phyloP scores from a whole-genome alignment of 2,329 filamentous ascomycete genomes.

The Microsporum audouinii region DNA sequence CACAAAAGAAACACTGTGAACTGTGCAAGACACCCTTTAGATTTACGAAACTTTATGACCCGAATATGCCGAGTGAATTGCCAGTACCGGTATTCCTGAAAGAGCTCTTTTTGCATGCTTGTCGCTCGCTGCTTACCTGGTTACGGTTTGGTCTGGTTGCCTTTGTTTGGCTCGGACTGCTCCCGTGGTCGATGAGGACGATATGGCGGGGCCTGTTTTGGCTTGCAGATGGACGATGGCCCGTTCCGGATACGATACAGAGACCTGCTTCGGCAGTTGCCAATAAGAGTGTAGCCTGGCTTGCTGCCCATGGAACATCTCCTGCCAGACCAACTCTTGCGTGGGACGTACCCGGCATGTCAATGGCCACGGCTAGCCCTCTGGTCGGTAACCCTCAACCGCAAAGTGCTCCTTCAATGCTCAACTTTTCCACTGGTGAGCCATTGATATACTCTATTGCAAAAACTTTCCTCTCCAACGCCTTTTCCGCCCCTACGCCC shows the following conservation, averaged over 20 bases:
- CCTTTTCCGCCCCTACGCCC: constrained; percentile 23
- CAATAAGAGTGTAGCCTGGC: constrained; percentile 16
- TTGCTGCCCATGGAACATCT: constrained; percentile 22
- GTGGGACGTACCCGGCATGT: constrained; percentile 15
- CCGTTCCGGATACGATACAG: constrained; percentile 22
- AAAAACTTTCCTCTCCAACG: constrained; percentile 33
- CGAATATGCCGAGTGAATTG: constrained; percentile 77
- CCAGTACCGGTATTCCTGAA: constrained; percentile 70
- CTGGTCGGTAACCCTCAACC: constrained; percentile 21
- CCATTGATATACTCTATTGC: constrained; percentile 37
- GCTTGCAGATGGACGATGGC: constrained; percentile 70
- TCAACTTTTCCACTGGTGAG: constrained; percentile 33
- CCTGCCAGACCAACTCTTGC: constrained; percentile 16
- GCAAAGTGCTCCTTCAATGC: constrained; percentile 30
- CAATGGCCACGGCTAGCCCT: constrained; percentile 19
- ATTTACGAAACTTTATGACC: constrained; percentile 95
- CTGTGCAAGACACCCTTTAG: constrained; percentile 97
- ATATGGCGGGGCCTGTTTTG: constrained; percentile 93
- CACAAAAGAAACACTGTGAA: constrained; percentile 98
- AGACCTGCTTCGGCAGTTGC: constrained; percentile 12
- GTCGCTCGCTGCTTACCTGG: constrained; percentile 65
- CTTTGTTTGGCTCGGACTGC: constrained; percentile 75
- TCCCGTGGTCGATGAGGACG: constrained; percentile 82
- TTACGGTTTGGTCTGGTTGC: constrained; percentile 65
- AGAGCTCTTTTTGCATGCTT: constrained; percentile 61